These are phyloP conservation scores for Coprinellus micaceus DNA, from an alignment of 768 basidiomycete genomes.

Conservation along the genomic window DNA sequence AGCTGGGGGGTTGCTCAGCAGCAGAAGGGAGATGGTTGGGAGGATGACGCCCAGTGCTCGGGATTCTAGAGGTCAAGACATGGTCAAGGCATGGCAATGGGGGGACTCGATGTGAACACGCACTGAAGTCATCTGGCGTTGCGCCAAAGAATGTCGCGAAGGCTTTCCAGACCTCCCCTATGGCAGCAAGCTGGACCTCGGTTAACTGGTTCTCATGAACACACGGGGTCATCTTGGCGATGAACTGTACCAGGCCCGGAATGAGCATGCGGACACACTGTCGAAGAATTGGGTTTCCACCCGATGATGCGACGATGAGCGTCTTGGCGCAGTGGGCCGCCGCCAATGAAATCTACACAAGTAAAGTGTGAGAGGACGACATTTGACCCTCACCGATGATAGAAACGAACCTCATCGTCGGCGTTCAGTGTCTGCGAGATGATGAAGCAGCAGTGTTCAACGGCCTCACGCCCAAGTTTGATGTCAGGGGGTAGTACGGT, in stretches of 20 bases:
- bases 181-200: constrained; percentile 55
- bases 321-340: constrained; percentile 91
- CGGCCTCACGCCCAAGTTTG: constrained; percentile 64
- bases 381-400: neutral
- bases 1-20: constrained; percentile 49
- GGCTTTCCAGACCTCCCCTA: constrained; percentile 81
- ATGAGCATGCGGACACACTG: constrained; percentile 70
- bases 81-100: neutral
- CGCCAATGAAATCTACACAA: constrained; percentile 65
- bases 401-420: constrained; percentile 53
- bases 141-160: constrained; percentile 61
- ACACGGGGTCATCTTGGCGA: constrained; percentile 63
- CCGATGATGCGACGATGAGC: constrained; percentile 64
- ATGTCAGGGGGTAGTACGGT: constrained; percentile 69
- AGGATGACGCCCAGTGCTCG: constrained; percentile 67
- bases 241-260: constrained; percentile 77
- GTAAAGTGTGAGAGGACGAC: neutral
- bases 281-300: constrained; percentile 63
- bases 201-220: constrained; percentile 55
- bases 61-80: constrained; percentile 44
- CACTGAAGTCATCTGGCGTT: constrained; percentile 59
- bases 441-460: constrained; percentile 83
- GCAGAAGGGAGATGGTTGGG: constrained; percentile 69
- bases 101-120: constrained; percentile 33
- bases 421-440: constrained; percentile 79